Conservation (phyloP, 106 monocot species). For the Acanthochlamys bracteata region DNA sequence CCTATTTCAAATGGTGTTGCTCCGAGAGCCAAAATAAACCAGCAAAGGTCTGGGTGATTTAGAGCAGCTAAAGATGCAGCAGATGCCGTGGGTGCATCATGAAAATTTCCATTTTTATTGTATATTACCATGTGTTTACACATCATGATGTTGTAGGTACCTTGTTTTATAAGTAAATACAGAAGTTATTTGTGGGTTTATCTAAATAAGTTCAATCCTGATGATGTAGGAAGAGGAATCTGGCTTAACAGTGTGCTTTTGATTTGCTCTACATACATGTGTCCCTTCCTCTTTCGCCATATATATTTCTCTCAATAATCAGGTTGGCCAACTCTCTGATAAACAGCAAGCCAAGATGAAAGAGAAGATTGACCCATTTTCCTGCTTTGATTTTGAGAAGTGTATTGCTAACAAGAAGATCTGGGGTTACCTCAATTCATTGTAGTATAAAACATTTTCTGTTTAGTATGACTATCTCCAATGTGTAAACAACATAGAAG, state of each 20-base stretch:
- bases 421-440: not conserved
- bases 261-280: slow-evolving; percentile 90
- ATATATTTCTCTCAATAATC: slow-evolving; percentile 82
- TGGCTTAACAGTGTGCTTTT: slow-evolving; percentile 74
- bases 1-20: slow-evolving; percentile 82
- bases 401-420: too few species aligned
- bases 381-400: slow-evolving; percentile 36
- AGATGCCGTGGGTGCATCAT: slow-evolving; percentile 59
- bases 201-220: not conserved
- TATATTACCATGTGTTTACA: not conserved
- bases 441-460: too few species aligned
- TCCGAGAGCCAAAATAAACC: slow-evolving; percentile 98
- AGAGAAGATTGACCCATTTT: slow-evolving; percentile 81
- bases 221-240: slow-evolving; percentile 65
- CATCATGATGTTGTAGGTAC: not conserved
- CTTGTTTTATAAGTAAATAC: not conserved
- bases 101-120: not conserved
- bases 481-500: too few species aligned
- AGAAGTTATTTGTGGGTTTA: not conserved
- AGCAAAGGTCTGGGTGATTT: slow-evolving; percentile 97
- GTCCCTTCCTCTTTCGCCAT: slow-evolving; percentile 83
- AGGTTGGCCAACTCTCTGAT: slow-evolving; percentile 48
- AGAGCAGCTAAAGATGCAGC: slow-evolving; percentile 99
- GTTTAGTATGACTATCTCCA: too few species aligned
- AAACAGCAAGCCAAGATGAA: slow-evolving; percentile 45